Evolutionary conservation across 768 basidiomycete species (phyloP), one percentile per base, ranked within the genome.

Genomic region (Leucosporidium scottii): DNA sequence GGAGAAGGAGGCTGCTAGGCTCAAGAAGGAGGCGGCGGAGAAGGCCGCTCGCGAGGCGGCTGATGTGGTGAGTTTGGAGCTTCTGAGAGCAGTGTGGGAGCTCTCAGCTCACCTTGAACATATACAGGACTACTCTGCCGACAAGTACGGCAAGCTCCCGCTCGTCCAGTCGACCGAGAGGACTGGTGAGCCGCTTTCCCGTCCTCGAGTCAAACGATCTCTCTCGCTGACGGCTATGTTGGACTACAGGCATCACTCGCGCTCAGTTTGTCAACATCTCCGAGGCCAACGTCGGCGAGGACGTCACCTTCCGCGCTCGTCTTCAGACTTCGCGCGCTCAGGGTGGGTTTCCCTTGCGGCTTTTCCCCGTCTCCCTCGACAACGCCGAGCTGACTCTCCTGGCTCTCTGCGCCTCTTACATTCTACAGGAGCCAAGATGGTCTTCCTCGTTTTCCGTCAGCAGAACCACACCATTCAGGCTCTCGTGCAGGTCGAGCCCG

Each of bases 361-460:
- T 50, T 36, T 47, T 3, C 8, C 17, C 20, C 30, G 34, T 25
- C 57, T 66, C 54, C n/a, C 56, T 51, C 36, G 23, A 39, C 27
- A 44, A 3, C 39, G 39, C 39, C 31, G 27, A 34, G 44, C n/a
- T 58, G 28, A 69, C 49, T 44, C 13, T 15, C 39, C 7, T 44
- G 10, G 15, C 15, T 17, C 39, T 17, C 55, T 69, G 54, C 73
- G 9, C 47, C 62, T 30, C 62, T 61, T 20, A 7, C 48, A 59
- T n/a, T 8, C n/a, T 51, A 50, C 64, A 80, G 80, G 90, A 73
- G 90, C 85, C 80, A 99, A 92, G 81, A 92, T 97, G 86, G 89
- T 90, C 61, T 99, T 99, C 80, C 80, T 98, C 61, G 87, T 87
- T 76, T 83, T 99, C 64, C 89, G 94, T 67, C 94, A 99, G 78